Percentiles rank a stretch among this genome's conserved stretches.
These are phyloP conservation scores for Aspergillus oerlinghausenensis DNA, from an alignment of 2,329 filamentous ascomycete species.

Conservation along the genomic window DNA sequence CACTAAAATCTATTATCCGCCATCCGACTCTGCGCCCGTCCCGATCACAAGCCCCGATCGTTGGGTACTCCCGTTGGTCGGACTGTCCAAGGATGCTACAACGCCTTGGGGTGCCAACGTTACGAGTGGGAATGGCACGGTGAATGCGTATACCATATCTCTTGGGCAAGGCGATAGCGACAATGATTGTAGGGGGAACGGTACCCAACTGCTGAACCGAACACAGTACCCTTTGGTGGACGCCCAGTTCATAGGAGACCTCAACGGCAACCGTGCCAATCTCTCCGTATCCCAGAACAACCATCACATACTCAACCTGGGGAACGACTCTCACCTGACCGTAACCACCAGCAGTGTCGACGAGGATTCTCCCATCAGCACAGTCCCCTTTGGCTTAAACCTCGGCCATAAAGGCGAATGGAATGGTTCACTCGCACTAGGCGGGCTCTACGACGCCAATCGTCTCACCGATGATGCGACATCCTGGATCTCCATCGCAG, in stretches of 20 bases:
- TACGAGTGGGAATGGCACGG: not conserved
- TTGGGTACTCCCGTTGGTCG: not conserved
- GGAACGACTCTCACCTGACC: not conserved
- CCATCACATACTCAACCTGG: not conserved
- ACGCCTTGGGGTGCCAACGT: not conserved
- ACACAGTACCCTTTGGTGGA: not conserved
- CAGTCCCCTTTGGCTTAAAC: constrained; percentile 2
- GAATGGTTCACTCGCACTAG: constrained; percentile 1
- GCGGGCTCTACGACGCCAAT: constrained; percentile 5
- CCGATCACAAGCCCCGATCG: not conserved
- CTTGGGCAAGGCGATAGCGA: not conserved
- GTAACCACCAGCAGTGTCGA: not conserved
- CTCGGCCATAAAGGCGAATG: not conserved
- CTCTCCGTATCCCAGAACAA: not conserved
- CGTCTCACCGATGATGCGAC: constrained; percentile 3
- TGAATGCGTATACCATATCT: not conserved
- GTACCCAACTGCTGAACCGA: not conserved
- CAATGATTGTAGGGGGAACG: not conserved
- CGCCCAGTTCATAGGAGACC: not conserved
- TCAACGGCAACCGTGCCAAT: not conserved
- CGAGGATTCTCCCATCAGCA: not conserved
- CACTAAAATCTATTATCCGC: not conserved
- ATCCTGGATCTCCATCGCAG: constrained; percentile 2
- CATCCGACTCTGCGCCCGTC: not conserved
- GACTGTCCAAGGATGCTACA: not conserved